Evolutionary conservation across 148 eudicot species (phyloP).

Genomic region (Limonium bicolor): DNA sequence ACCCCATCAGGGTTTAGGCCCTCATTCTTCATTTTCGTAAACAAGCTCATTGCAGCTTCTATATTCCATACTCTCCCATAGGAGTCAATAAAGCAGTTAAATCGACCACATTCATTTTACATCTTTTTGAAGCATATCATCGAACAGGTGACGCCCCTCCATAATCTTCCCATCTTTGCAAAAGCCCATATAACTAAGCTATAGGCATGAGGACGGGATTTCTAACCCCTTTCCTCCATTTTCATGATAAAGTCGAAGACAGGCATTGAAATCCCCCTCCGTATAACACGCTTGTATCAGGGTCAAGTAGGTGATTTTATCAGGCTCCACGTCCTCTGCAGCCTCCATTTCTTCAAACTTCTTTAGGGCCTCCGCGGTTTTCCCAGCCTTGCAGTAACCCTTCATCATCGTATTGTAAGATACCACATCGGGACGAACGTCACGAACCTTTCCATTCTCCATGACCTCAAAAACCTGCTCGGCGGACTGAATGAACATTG

Average conservation of each 20-base stretch:
- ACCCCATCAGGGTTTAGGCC: constrained; percentile 73
- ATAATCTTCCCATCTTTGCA: constrained; percentile 64
- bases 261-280: constrained; percentile 42
- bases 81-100: constrained; percentile 73
- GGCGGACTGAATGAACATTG: constrained; percentile 61
- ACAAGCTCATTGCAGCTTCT: constrained; percentile 48
- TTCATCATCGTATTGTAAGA: constrained; percentile 87
- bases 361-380: constrained; percentile 52
- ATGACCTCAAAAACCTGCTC: constrained; percentile 9
- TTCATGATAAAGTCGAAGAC: constrained; percentile 69
- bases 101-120: constrained; percentile 64
- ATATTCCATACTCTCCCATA: constrained; percentile 50
- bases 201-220: constrained; percentile 79
- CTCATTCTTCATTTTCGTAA: constrained; percentile 51
- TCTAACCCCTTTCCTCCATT: constrained; percentile 67
- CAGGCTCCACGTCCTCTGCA: constrained; percentile 46
- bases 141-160: constrained; percentile 54
- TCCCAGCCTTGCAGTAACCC: constrained; percentile 79
- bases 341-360: constrained; percentile 65
- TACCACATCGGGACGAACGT: constrained; percentile 59
- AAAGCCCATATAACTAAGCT: constrained; percentile 88
- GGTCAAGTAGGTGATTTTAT: constrained; percentile 76
- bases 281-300: constrained; percentile 77
- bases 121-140: constrained; percentile 46
- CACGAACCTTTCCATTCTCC: constrained; percentile 37